Evolutionary conservation across 352 stramenopile genomes (phyloP), one percentile per base, ranked within the genome.

Genomic region (Albugo laibachii): DNA sequence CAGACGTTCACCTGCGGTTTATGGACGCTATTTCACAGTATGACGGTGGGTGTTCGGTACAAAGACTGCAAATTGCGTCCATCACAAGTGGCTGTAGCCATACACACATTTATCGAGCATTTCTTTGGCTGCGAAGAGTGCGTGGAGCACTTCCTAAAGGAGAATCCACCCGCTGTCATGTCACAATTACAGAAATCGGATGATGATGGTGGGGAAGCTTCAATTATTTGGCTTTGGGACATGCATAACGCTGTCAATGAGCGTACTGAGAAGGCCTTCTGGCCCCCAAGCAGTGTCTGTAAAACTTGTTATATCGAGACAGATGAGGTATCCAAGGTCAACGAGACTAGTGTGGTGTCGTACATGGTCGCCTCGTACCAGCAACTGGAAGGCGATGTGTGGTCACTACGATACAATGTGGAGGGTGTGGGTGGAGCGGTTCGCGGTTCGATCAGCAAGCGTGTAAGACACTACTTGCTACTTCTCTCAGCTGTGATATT

Each of bases 201-300:
- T 38, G 20, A 24, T 13, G 47, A 66, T 0, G 69, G 67, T 0
- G 55, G 63, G 11, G 45, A 65, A 24, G 63, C 67, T 41, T 56
- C 84, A 3, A 48, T 63, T 10, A 45, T 88, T 36, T 87, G 78
- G 75, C 65, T 92, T 39, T 88, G 77, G 69, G 61, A 59, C 21
- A 83, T 85, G 73, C 78, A 92, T 63, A 87, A 85, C 54, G 72
- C 62, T 6, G 75, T 92, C 15, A 92, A 88, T 56, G 75, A 73
- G 36, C 55, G 71, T 21, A 67, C 70, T n/a, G 65, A 76, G 51
- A 81, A 86, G 36, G 53, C 46, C 0, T 65, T 76, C 46, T 91
- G 73, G 70, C 77, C 77, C 18, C 65, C 62, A 2, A 59, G 69
- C 47, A 55, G 44, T 27, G 54, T 56, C 13, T 86, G 74, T 44